Evolutionary conservation across 495 filamentous ascomycete genomes (phyloP), one percentile per base, ranked within the genome.

Genomic region (Xylaria telfairii): DNA sequence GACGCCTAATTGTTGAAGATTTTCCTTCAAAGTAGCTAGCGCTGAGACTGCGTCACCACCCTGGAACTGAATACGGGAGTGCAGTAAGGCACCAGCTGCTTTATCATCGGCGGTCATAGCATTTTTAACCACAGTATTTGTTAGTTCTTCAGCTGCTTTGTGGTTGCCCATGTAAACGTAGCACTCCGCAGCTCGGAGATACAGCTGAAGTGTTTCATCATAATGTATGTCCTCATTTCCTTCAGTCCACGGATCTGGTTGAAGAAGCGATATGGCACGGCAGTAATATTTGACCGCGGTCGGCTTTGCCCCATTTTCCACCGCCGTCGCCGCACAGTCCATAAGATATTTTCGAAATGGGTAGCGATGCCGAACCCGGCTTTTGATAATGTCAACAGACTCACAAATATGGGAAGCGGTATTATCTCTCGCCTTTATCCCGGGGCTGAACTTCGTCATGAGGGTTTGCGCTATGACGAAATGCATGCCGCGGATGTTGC

Each of bases 391-490:
- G 17, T 89, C 86, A 17, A 91, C 85, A 0, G 90, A 87, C 60
- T 91, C 86, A 72, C 91, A 92, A 26, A 96, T 90, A 79, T 97
- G 93, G 19, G 89, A 86, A 46, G 92, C 91, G 64, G 89, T 89
- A 49, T 86, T 88, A 73, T 94, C 92, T n/a, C 87, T 86, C 6
- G 78, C 74, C 66, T 84, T 83, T 13, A 86, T 83, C 57, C 91
- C 87, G 15, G 84, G 76, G 51, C 85, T 81, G 65, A 88, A 87
- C 72, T 93, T 88, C 68, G 92, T 90, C 79, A 93, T 88, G 73
- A 96, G 87, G 0, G 88, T 90, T 73, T 92, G 90, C 0, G 92
- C 92, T 67, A 97, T 92, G 51, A 92, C 87, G 71, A 93, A 97
- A 79, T 97, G 93, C 94, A 97, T 97, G 75, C 90, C 90, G 62